Base-by-base conservation (phyloP, 2,329 filamentous ascomycete genomes). In the Colletotrichum tofieldiae region DNA sequence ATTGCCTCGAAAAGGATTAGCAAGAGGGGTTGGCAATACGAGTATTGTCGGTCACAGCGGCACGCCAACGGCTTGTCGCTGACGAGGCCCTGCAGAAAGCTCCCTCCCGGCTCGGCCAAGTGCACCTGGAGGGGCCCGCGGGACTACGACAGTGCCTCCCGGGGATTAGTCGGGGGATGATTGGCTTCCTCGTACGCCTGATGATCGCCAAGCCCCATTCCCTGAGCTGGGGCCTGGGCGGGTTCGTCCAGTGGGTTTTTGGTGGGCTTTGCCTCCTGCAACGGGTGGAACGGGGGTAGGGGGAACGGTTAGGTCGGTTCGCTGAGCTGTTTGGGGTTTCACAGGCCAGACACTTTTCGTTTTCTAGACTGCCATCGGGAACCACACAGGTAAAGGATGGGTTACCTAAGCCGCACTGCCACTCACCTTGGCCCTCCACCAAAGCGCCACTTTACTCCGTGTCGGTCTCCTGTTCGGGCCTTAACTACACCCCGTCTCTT, bases 361-460 rank as follows among this genome's bases (percentile, higher is more conserved):
- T 60, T 59, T 65, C 45, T 54, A 70, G 62, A 32, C 39, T 60
- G 32, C 49, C 64, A 59, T 60, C 39, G 14, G 41, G 37, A 32
- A 55, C 51, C 60, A 65, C 41, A 35, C 20, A 65, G 29, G 45
- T 58, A 26, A 35, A 45, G 23, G 14, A 9, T 32, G 56, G 67
- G 41, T 71, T 71, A 71, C 64, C 68, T 71, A 67, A 71, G 56
- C 64, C 56, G 64, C 56, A 71, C 68, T 58, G 68, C 69, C 65
- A 67, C 63, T 62, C 65, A 29, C 23, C 64, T 61, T 67, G 56
- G 68, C 51, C 68, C 64, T 71, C 64, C 64, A 62, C 55, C 63
- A 32, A 39, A 65, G 67, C 67, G 67, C 67, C 67, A 63, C 64
- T 68, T 63, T 71, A 63, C 29, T 69, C 65, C 65, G 69, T 69